Percentiles rank a stretch among this genome's conserved stretches.
These are phyloP conservation scores for Dothideomycetes sp. DNA, from an alignment of 2,329 filamentous ascomycete genomes.

Conservation along the genomic window DNA sequence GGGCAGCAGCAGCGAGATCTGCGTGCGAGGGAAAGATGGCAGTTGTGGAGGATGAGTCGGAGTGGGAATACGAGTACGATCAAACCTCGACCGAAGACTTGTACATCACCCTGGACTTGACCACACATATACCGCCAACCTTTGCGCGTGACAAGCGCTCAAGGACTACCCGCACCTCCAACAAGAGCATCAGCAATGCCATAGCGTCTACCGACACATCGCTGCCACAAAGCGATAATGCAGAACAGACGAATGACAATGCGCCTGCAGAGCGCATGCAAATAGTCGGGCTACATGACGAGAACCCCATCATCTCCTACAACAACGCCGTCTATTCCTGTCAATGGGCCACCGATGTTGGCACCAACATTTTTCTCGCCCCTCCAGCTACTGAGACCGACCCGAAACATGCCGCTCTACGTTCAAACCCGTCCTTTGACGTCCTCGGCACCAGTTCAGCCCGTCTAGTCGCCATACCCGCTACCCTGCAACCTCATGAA, in stretches of 20 bases:
- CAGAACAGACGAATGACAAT: not conserved
- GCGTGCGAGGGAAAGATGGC: not conserved
- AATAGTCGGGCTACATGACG: conserved; percentile 71
- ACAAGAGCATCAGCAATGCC: conserved; percentile 7
- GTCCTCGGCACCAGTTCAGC: conserved; percentile 62
- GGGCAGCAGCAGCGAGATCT: not conserved
- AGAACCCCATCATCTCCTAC: conserved; percentile 70
- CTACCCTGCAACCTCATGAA: conserved; percentile 39
- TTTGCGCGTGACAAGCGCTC: conserved; percentile 14
- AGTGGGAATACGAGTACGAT: conserved; percentile 26
- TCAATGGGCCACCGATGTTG: conserved; percentile 72
- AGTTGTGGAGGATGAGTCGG: conserved; percentile 12
- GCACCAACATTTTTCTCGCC: conserved; percentile 61
- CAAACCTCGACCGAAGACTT: conserved; percentile 49
- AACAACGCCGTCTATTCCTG: conserved; percentile 70
- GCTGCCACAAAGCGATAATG: not conserved
- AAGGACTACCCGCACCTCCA: conserved; percentile 6
- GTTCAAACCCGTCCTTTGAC: conserved; percentile 52
- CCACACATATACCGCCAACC: conserved; percentile 28
- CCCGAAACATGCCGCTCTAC: conserved; percentile 42
- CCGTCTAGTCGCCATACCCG: conserved; percentile 59
- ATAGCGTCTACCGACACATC: not conserved
- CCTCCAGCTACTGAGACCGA: conserved; percentile 30
- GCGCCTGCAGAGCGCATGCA: conserved; percentile 44
- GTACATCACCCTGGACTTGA: conserved; percentile 53